A percentile compares a stretch with the other conserved stretches of the same genome.
Conservation (phyloP, 2,329 filamentous ascomycete species). For the Phaeoacremonium minimum region DNA sequence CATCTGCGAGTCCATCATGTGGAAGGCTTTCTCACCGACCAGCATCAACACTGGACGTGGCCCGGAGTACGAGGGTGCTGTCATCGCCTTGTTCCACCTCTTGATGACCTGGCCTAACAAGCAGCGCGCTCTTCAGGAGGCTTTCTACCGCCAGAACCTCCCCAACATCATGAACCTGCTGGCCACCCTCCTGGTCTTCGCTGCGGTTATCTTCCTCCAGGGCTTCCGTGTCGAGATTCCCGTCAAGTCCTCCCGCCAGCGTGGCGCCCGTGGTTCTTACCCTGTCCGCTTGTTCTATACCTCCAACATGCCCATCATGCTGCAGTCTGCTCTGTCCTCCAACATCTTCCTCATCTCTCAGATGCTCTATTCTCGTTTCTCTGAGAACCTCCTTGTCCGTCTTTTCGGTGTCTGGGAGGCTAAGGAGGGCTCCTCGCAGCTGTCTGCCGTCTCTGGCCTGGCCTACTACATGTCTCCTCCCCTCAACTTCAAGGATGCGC, state of each 20-base stretch:
- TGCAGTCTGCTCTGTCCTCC: slow-evolving; percentile 96
- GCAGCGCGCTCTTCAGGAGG: slow-evolving; percentile 95
- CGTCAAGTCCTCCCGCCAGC: slow-evolving; percentile 98
- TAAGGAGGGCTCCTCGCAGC: slow-evolving; percentile 91
- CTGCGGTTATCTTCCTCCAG: slow-evolving; percentile 97
- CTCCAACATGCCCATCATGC: slow-evolving; percentile 99
- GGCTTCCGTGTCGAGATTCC: slow-evolving; percentile 99
- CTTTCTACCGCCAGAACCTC: slow-evolving; percentile 98
- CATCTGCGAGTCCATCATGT: slow-evolving; percentile 99
- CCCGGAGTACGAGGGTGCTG: slow-evolving; percentile 97
- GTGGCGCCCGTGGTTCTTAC: slow-evolving; percentile 96
- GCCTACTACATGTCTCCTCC: slow-evolving; percentile 99
- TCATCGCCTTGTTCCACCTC: slow-evolving; percentile 96
- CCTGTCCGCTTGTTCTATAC: slow-evolving; percentile 99
- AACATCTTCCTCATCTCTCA: slow-evolving; percentile 99
- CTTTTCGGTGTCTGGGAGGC: slow-evolving; percentile 98
- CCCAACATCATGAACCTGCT: slow-evolving; percentile 99
- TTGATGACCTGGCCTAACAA: slow-evolving; percentile 99
- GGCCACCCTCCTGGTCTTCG: slow-evolving; percentile 88
- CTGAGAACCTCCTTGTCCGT: slow-evolving; percentile 95
- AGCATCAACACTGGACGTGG: slow-evolving; percentile 99
- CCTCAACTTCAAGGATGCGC: slow-evolving; percentile 93
- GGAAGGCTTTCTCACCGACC: slow-evolving; percentile 99
- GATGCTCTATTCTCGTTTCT: slow-evolving; percentile 99
- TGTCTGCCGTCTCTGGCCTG: slow-evolving; percentile 87